phyloP scores from a whole-genome alignment of 768 basidiomycete species.

The Russula foetens region DNA sequence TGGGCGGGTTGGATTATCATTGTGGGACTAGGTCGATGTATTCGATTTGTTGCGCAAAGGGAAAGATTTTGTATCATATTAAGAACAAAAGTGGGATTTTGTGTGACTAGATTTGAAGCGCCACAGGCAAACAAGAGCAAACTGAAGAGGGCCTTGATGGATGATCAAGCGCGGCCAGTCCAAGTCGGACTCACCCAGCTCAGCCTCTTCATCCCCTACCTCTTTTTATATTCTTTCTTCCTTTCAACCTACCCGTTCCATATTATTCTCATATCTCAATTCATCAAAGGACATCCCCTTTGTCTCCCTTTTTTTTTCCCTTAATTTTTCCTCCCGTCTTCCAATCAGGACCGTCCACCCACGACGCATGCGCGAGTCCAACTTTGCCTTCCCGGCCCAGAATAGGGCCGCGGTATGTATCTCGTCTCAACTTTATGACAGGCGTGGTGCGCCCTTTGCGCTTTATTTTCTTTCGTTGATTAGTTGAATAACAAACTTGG shows the following conservation, averaged over 20 bases:
- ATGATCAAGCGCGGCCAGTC: constrained; percentile 18
- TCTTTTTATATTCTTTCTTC: not conserved
- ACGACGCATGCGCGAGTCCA: constrained; percentile 77
- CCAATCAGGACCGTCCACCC: not conserved
- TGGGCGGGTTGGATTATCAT: no score
- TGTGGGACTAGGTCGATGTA: not conserved
- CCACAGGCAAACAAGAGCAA: constrained; percentile 16
- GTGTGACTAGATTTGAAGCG: not conserved
- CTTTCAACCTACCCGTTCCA: not conserved
- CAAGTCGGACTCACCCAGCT: constrained; percentile 10
- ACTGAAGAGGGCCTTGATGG: constrained; percentile 13
- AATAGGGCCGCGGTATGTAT: constrained; percentile 95
- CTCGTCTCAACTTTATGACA: constrained; percentile 88
- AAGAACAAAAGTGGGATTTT: not conserved
- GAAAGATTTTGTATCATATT: not conserved
- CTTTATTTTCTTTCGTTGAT: not conserved
- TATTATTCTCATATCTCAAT: not conserved
- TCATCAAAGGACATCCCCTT: not conserved
- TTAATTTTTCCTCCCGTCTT: not conserved
- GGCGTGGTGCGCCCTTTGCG: constrained; percentile 58
- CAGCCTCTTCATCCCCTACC: not conserved
- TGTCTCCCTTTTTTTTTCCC: not conserved
- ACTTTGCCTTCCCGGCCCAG: constrained; percentile 90
- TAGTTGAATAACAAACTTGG: not conserved
- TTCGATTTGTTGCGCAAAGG: no score